Conservation (phyloP, 768 basidiomycete species). For the Cyclocybe aegerita region DNA sequence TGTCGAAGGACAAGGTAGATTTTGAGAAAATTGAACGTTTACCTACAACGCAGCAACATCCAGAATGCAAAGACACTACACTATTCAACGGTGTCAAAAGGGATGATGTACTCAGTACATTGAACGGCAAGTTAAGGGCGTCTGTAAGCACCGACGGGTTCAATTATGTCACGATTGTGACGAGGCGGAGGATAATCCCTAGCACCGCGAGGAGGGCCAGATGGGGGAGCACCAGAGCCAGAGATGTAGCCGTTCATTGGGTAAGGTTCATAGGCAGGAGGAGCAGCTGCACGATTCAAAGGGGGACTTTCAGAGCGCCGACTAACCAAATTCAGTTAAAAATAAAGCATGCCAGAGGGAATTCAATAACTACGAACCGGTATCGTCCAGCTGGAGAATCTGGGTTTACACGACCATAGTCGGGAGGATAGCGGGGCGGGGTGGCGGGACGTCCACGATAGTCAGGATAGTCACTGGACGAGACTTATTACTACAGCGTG, state of each 20-base stretch:
- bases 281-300: constrained; percentile 37
- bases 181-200: constrained; percentile 51
- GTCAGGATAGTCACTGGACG: constrained; percentile 56
- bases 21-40: not conserved
- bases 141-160: constrained; percentile 40
- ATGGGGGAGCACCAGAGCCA: constrained; percentile 33
- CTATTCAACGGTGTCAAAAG: too few relatives aligned
- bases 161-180: constrained; percentile 44
- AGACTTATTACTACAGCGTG: constrained; percentile 1
- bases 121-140: constrained; percentile 28
- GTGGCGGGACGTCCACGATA: constrained; percentile 56
- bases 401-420: constrained; percentile 50
- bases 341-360: not conserved
- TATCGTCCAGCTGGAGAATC: constrained; percentile 46
- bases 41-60: not conserved
- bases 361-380: constrained; percentile 30
- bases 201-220: constrained; percentile 31
- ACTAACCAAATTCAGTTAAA: constrained; percentile 28
- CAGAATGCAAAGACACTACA: too few relatives aligned
- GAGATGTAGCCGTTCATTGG: constrained; percentile 48
- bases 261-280: constrained; percentile 53
- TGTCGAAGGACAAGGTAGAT: not conserved
- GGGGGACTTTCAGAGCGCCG: constrained; percentile 76
- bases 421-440: constrained; percentile 48
- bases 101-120: not conserved